Evolutionary conservation across 1,284 basidiomycete genomes (phyloP).

Genomic region (Sparassis latifolia): DNA sequence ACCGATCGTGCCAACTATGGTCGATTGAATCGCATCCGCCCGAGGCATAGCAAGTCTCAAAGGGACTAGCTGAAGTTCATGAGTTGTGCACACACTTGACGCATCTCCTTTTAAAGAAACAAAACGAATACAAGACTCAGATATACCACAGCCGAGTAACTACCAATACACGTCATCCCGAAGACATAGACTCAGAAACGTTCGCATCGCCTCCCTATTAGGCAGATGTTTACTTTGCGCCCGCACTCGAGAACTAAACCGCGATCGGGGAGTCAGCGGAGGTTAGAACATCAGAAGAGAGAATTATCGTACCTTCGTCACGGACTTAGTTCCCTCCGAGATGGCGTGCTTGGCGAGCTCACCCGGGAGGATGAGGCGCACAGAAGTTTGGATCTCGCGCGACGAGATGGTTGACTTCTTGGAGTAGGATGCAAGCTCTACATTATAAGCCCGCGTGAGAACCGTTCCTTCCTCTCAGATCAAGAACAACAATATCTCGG

Average conservation of each 20-base stretch:
- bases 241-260: conserved; percentile 57
- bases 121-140: no score
- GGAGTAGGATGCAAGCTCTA: conserved; percentile 86
- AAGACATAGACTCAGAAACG: no score
- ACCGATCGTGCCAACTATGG: no score
- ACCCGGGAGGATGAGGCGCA: conserved; percentile 87
- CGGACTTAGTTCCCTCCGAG: conserved; percentile 69
- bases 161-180: no score
- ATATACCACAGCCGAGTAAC: no score
- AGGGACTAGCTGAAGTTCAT: no score
- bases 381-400: conserved; percentile 89
- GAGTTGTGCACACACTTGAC: no score
- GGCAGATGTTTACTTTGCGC: conserved; percentile 38
- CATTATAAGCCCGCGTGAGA: conserved; percentile 7
- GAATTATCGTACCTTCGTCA: conserved; percentile 23
- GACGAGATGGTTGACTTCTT: conserved; percentile 95
- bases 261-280: neutral
- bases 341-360: conserved; percentile 81
- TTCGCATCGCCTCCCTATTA: no score
- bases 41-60: no score
- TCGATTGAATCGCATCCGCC: no score
- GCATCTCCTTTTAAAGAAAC: no score
- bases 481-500: no score
- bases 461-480: neutral
- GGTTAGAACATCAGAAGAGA: neutral